A percentile compares a stretch with the other conserved stretches of the same genome.
These are phyloP conservation scores for Chaetomiaceae sp. DNA, from an alignment of 2,329 filamentous ascomycete genomes.

Conservation along the genomic window DNA sequence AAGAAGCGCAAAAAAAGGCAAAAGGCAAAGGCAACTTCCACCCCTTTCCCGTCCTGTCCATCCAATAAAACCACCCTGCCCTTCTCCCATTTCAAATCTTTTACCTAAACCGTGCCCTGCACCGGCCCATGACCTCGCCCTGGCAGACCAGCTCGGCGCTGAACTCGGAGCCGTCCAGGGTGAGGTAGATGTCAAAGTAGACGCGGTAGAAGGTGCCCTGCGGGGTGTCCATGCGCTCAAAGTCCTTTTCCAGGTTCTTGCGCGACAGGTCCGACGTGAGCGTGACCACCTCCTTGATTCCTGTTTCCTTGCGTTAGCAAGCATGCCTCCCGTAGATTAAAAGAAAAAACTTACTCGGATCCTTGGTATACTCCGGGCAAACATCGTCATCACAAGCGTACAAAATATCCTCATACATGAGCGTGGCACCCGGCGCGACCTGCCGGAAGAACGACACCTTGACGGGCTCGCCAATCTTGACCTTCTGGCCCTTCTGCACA, in stretches of 20 bases:
- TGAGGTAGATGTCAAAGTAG: slow-evolving; percentile 79
- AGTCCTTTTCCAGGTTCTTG: slow-evolving; percentile 98
- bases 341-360: slow-evolving; percentile 74
- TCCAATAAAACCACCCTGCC: no score
- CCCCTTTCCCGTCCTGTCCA: no score
- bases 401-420: slow-evolving; percentile 99
- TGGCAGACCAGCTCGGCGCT: slow-evolving; percentile 98
- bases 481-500: slow-evolving; percentile 95
- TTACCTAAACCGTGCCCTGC: slow-evolving; percentile 82
- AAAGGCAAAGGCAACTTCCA: no score
- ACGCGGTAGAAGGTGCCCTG: slow-evolving; percentile 93
- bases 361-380: slow-evolving; percentile 97
- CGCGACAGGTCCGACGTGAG: slow-evolving; percentile 93
- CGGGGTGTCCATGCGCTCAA: slow-evolving; percentile 97
- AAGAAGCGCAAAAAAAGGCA: slow-evolving; percentile 21
- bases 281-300: slow-evolving; percentile 98
- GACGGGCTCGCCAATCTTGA: slow-evolving; percentile 98
- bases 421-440: slow-evolving; percentile 90
- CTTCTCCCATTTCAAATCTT: slow-evolving; percentile 25
- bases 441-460: slow-evolving; percentile 99
- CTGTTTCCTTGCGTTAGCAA: slow-evolving; percentile 44
- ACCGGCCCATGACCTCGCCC: slow-evolving; percentile 97
- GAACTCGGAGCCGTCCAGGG: slow-evolving; percentile 94
- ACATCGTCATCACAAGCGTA: slow-evolving; percentile 98
- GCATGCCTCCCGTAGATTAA: background rate